These are phyloP conservation scores for Nannizziopsis barbatae DNA, from an alignment of 2,329 filamentous ascomycete genomes.

Conservation along the genomic window DNA sequence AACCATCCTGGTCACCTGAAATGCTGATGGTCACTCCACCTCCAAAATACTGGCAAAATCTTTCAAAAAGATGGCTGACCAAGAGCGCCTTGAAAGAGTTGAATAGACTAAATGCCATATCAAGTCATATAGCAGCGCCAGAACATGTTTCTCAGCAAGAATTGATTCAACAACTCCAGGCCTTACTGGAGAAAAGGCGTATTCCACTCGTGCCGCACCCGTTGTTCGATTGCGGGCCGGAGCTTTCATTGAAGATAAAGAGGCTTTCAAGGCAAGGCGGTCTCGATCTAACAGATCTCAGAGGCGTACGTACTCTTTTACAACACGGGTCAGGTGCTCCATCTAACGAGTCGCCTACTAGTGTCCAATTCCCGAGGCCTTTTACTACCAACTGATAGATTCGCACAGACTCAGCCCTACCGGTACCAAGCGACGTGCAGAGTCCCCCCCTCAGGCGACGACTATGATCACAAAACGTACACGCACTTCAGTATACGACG, in stretches of 20 bases:
- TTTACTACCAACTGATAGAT: background rate
- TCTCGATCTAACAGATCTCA: conserved; percentile 13
- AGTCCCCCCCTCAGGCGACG: background rate
- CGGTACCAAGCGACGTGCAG: conserved; percentile 9
- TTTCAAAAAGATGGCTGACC: conserved; percentile 20
- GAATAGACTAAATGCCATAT: conserved; percentile 15
- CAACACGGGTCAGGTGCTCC: background rate
- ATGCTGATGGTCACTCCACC: conserved; percentile 6
- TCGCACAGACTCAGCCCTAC: background rate
- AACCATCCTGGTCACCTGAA: background rate
- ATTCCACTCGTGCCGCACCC: conserved; percentile 6
- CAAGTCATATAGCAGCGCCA: background rate
- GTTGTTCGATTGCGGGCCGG: background rate
- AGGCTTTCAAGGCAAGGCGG: conserved; percentile 11
- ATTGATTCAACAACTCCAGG: conserved; percentile 10
- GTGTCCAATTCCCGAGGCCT: background rate
- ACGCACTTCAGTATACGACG: conserved; percentile 21
- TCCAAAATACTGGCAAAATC: conserved; percentile 18
- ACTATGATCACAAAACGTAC: background rate
- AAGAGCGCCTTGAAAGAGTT: conserved; percentile 18
- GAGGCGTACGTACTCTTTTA: conserved; percentile 10
- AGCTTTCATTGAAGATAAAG: conserved; percentile 4
- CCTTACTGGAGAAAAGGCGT: conserved; percentile 8
- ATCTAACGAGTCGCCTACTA: background rate
- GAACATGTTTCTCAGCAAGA: conserved; percentile 1